Evolutionary conservation across 2,329 filamentous ascomycete genomes (phyloP).

Genomic region (Venturia carpophila): DNA sequence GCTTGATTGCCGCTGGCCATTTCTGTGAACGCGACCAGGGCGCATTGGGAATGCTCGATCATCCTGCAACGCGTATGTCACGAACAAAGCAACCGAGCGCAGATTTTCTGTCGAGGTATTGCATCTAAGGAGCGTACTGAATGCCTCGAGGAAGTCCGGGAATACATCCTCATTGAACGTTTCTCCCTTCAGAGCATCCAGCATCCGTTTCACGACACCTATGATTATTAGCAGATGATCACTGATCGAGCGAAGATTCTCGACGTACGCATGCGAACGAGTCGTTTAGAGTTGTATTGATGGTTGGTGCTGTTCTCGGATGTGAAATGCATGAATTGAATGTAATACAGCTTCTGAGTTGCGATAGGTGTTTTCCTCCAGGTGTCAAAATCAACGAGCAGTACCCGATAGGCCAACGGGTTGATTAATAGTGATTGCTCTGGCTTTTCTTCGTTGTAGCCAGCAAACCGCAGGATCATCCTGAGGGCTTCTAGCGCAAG

Average conservation of each 20-base stretch:
- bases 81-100: conserved; percentile 78
- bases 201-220: conserved; percentile 66
- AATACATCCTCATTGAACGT: conserved; percentile 64
- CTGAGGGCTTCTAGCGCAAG: conserved; percentile 58
- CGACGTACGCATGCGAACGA: conserved; percentile 73
- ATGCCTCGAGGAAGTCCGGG: conserved; percentile 67
- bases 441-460: conserved; percentile 72
- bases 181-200: conserved; percentile 86
- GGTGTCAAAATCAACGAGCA: conserved; percentile 86
- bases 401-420: conserved; percentile 82
- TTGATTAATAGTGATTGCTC: conserved; percentile 92
- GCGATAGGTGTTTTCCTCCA: conserved; percentile 74
- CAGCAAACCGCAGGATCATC: conserved; percentile 76
- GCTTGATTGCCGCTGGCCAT: conserved; percentile 31
- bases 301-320: conserved; percentile 77
- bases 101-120: conserved; percentile 79
- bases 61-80: conserved; percentile 83
- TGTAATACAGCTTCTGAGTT: conserved; percentile 84
- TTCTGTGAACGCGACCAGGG: conserved; percentile 20
- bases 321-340: conserved; percentile 82
- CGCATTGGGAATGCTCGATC: conserved; percentile 35
- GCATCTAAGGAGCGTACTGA: conserved; percentile 70
- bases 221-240: conserved; percentile 48
- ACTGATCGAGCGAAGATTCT: conserved; percentile 31
- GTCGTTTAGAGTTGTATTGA: conserved; percentile 79